Conservation (phyloP, 805 yeast genomes). For the Saturnispora diversa region DNA sequence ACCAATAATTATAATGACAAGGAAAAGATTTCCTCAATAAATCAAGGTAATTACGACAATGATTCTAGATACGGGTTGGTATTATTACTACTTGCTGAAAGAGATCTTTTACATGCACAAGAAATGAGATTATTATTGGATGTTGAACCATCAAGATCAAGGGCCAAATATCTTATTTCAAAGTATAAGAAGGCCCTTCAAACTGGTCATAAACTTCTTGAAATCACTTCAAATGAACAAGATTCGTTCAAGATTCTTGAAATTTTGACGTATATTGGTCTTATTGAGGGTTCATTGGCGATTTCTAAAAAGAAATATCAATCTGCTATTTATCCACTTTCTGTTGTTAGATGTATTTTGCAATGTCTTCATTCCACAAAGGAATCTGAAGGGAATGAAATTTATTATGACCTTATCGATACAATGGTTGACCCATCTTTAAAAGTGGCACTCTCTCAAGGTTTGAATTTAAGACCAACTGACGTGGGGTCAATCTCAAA, state of each 20-base stretch:
- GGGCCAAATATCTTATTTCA: constrained; percentile 47
- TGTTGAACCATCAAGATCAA: constrained; percentile 39
- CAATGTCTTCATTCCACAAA: constrained; percentile 39
- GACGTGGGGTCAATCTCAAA: constrained; percentile 47
- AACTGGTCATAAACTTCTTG: constrained; percentile 37
- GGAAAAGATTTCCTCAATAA: constrained; percentile 39
- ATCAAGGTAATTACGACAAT: constrained; percentile 40
- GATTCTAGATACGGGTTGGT: constrained; percentile 51
- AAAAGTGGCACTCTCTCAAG: constrained; percentile 30
- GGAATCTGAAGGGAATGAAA: constrained; percentile 26
- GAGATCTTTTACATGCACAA: constrained; percentile 63
- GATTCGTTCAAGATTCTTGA: constrained; percentile 30
- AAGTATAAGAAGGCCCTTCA: constrained; percentile 59
- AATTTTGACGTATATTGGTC: constrained; percentile 29
- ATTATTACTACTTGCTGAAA: constrained; percentile 62
- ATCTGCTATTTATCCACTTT: constrained; percentile 41
- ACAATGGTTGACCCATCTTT: constrained; percentile 60
- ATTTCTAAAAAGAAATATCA: constrained; percentile 51
- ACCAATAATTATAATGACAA: constrained; percentile 51
- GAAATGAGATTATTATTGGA: constrained; percentile 52
- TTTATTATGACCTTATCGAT: constrained; percentile 50
- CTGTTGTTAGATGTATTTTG: constrained; percentile 55
- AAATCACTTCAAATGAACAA: constrained; percentile 33
- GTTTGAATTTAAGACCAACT: constrained; percentile 25
- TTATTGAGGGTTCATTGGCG: constrained; percentile 34